Base-by-base conservation (phyloP, 805 yeast genomes). In the Metschnikowia lunata region DNA sequence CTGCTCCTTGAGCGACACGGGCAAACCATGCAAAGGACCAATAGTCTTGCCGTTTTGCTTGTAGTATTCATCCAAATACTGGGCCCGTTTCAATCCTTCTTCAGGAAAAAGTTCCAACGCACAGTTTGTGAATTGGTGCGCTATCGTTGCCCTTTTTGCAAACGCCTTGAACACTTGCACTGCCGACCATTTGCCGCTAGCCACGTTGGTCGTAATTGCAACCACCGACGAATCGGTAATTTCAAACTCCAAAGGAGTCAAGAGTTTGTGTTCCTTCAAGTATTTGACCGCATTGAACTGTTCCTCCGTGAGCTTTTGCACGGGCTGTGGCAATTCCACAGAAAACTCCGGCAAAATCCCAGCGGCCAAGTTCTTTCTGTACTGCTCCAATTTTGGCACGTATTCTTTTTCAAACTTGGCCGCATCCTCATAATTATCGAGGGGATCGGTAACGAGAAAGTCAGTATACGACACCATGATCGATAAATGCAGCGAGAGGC, bases 11-110 rank as follows among this genome's bases (percentile, higher is more conserved):
- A 82, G 66, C 0, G 85, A 79, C 29, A 82, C 64, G 2, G 88
- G 88, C 28, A 82, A 62, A 2, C 88, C 88, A 52, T 82, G 87
- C 37, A 82, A 69, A 1, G 85, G 82, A 27, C 87, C 87, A 30
- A 76, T 56, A 1, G 72, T 60, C 45, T 74, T 63, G n/a, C 80
- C 80, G 41, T 76, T 69, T 39, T 69, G 66, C 42, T 58, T 60
- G 44, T 51, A 77, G 55, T 74, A 72, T 23, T 69, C 75, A 56
- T 83, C 90, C 47, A 81, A 66, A 41, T 59, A 67, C 52, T 71
- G 60, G 7, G 88, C 88, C 45, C 72, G 67, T 44, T 66, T 67
- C 42, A 82, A 64, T 11, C 87, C 89, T 46, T 78, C 76, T 8
- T 78, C 79, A 31, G 78, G 65, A 56, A 84, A 80, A 43, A 85